Conservation (phyloP, 345 rosid species). For the Moricandia moricandioides region DNA sequence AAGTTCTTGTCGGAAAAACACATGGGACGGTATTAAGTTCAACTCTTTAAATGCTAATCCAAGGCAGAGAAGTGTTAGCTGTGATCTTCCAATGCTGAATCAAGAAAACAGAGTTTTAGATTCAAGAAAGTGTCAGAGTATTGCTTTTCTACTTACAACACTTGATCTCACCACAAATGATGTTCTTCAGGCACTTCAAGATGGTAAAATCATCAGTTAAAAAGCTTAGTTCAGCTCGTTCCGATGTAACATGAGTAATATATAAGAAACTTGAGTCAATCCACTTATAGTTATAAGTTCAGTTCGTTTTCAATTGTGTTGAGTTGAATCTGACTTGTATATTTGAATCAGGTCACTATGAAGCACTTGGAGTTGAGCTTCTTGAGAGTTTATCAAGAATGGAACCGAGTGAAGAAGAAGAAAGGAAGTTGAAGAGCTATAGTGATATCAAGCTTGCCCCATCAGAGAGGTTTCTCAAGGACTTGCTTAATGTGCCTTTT, state of each 20-base stretch:
- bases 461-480: constrained; percentile 38
- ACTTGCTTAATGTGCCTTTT: constrained; percentile 33
- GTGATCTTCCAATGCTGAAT: constrained; percentile 38
- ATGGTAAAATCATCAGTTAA: constrained; percentile 42
- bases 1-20: constrained; percentile 79
- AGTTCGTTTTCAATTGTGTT: too few species aligned
- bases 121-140: constrained; percentile 72
- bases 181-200: constrained; percentile 67
- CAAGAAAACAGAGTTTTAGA: constrained; percentile 74
- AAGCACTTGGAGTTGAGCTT: constrained; percentile 77
- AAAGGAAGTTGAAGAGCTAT: constrained; percentile 63
- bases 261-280: too few species aligned
- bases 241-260: too few species aligned
- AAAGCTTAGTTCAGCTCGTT: neutral
- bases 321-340: neutral
- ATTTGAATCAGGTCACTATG: constrained; percentile 45
- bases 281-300: too few species aligned
- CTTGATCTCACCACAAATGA: constrained; percentile 77
- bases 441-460: constrained; percentile 45
- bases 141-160: constrained; percentile 71
- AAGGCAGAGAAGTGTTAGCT: constrained; percentile 42
- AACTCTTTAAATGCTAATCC: constrained; percentile 56
- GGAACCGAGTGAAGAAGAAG: constrained; percentile 88
- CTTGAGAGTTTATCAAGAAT: constrained; percentile 80
- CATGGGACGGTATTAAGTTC: constrained; percentile 83